These are phyloP conservation scores for Candida bentonensis DNA, from an alignment of 805 yeast species.

Conservation along the genomic window DNA sequence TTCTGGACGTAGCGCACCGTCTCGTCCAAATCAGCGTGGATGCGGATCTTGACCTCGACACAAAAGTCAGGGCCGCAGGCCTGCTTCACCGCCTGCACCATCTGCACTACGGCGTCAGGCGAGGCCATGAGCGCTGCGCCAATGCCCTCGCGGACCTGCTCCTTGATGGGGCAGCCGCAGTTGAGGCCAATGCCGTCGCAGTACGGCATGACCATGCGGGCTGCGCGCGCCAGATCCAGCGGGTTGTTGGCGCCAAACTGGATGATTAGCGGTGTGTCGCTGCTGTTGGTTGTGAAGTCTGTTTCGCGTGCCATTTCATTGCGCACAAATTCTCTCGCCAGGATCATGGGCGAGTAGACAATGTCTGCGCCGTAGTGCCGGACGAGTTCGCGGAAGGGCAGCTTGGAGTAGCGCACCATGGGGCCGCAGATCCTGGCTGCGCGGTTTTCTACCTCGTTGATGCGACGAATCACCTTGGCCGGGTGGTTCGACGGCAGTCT, in stretches of 20 bases:
- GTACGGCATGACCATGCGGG: constrained; percentile 77
- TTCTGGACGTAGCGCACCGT: constrained; percentile 59
- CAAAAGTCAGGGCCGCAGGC: constrained; percentile 60
- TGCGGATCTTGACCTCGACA: constrained; percentile 83
- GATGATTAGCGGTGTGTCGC: constrained; percentile 61
- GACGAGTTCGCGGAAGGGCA: constrained; percentile 76
- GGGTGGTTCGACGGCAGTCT: not conserved
- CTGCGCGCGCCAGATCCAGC: constrained; percentile 66
- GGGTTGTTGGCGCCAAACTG: constrained; percentile 87
- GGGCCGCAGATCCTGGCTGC: constrained; percentile 41
- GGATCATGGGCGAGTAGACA: constrained; percentile 90
- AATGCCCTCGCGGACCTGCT: constrained; percentile 88
- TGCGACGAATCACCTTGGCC: not conserved
- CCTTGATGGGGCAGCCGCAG: constrained; percentile 96
- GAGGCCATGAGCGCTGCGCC: constrained; percentile 91
- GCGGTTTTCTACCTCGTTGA: not conserved
- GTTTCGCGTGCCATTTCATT: constrained; percentile 65
- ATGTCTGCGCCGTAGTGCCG: constrained; percentile 65
- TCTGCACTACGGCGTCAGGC: constrained; percentile 61
- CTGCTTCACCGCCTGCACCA: constrained; percentile 74
- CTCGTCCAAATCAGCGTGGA: constrained; percentile 60
- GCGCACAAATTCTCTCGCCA: constrained; percentile 88
- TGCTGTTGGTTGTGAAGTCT: constrained; percentile 69
- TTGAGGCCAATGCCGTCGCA: constrained; percentile 91
- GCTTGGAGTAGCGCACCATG: constrained; percentile 91